These are phyloP conservation scores for Bromus sterilis DNA, from an alignment of 176 grass and related monocot genomes.

Conservation along the genomic window DNA sequence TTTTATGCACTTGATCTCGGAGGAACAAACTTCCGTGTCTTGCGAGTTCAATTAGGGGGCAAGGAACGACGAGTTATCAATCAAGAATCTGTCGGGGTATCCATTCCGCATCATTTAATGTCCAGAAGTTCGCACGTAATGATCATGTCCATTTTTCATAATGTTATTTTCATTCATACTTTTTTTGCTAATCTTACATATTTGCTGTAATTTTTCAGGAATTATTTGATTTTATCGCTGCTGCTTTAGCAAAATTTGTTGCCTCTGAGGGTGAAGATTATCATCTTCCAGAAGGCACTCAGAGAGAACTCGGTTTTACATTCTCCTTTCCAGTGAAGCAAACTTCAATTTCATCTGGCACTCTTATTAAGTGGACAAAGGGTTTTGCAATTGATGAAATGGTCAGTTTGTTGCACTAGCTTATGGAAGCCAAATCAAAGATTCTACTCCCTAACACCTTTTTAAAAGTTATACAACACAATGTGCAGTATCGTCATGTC, in stretches of 20 bases:
- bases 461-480: background rate
- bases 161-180: background rate
- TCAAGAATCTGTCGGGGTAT: constrained; percentile 55
- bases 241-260: constrained; percentile 63
- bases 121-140: constrained; percentile 52
- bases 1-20: constrained; percentile 91
- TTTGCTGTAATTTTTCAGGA: constrained; percentile 38
- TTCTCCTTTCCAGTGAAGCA: constrained; percentile 93
- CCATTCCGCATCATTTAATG: constrained; percentile 79
- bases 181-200: background rate
- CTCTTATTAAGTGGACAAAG: constrained; percentile 92
- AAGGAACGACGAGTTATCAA: constrained; percentile 51
- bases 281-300: constrained; percentile 48
- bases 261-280: constrained; percentile 54
- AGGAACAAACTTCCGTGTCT: constrained; percentile 80
- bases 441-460: background rate
- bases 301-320: constrained; percentile 77
- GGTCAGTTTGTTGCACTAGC: constrained; percentile 3
- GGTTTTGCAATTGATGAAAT: constrained; percentile 72
- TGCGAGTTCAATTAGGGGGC: constrained; percentile 67
- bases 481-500: background rate
- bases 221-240: constrained; percentile 73
- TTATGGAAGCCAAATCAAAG: background rate
- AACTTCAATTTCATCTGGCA: constrained; percentile 64
- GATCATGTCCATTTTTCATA: background rate